A percentile compares a stretch with the other conserved stretches of the same genome.
Evolutionary conservation across 306 rosid genomes (phyloP).

Genomic region (Acacia melanoxylon): DNA sequence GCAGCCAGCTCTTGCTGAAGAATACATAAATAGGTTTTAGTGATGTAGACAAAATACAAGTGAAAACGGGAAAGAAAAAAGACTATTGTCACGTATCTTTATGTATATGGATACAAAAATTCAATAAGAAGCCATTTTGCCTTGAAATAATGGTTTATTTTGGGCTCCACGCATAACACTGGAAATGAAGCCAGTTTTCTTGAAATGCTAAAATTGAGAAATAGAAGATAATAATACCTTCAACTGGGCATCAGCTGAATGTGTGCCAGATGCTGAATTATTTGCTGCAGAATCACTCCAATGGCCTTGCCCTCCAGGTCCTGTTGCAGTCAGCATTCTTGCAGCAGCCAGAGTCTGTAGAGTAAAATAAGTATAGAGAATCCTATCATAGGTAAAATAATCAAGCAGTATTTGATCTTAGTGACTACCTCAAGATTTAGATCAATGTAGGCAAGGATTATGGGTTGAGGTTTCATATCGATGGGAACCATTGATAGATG

Average conservation of each 20-base stretch:
- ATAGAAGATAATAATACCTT: conserved; percentile 52
- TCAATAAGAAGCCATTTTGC: background rate
- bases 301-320: conserved; percentile 93
- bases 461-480: conserved; percentile 95
- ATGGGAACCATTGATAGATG: conserved; percentile 99
- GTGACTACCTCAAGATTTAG: conserved; percentile 88
- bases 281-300: conserved; percentile 93
- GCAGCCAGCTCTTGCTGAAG: conserved; percentile 97
- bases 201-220: conserved; percentile 2
- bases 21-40: background rate
- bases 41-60: background rate
- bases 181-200: background rate
- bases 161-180: background rate
- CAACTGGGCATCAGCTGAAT: conserved; percentile 88
- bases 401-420: background rate
- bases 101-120: background rate
- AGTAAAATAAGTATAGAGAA: background rate
- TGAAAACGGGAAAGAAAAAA: background rate
- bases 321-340: conserved; percentile 97
- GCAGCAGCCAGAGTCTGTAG: conserved; percentile 95
- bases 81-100: background rate
- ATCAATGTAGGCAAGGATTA: conserved; percentile 97
- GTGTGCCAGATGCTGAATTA: conserved; percentile 86
- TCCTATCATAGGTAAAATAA: background rate
- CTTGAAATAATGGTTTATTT: background rate